Base-by-base conservation (phyloP, 176 grass and related monocot species). In the Oryza glumipatula region DNA sequence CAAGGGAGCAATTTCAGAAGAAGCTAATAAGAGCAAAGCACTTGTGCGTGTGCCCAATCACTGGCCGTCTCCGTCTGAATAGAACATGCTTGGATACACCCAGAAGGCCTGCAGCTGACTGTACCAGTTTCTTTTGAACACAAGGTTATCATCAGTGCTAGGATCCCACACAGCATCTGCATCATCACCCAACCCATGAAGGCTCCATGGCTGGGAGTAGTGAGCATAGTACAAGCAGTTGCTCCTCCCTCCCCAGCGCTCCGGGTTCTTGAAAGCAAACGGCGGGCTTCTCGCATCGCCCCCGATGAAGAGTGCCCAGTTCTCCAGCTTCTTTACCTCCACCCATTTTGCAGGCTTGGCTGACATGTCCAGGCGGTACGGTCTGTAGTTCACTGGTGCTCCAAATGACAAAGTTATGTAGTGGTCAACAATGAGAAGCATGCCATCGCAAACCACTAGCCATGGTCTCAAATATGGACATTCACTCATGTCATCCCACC, bases 51-150 rank as follows among this genome's bases (percentile, higher is more conserved):
- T 32, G 30, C 30, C 6, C 2, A 9, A 30, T 77, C 72, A 87
- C 39, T 82, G 72, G 17, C 61, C 72, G 33, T 70, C 21, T 14
- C 63, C 72, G 24, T 70, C 21, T n/a, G 11, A 65, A 75, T 77
- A 92, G 35, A 89, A 68, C 87, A 81, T 89, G 51, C 76, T 84
- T 8, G 91, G 91, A 67, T 85, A 91, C 45, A 91, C 26, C 89
- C 85, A 91, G 15, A 81, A 32, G 9, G 82, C 65, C 14, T 83
- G 79, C 19, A 74, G 85, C 12, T 15, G 49, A 13, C 6, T 2
- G 5, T 11, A 72, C 26, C 46, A 47, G 14, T 35, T 10, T 13
- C 35, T 61, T 15, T 77, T 66, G 22, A 17, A 49, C 8, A 78
- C 32, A 14, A 26, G 30, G 7, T 51, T 6, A 1, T 43, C 39